Evolutionary conservation across 208 protist species (phyloP).

Genomic region (Phytomonas sp.): DNA sequence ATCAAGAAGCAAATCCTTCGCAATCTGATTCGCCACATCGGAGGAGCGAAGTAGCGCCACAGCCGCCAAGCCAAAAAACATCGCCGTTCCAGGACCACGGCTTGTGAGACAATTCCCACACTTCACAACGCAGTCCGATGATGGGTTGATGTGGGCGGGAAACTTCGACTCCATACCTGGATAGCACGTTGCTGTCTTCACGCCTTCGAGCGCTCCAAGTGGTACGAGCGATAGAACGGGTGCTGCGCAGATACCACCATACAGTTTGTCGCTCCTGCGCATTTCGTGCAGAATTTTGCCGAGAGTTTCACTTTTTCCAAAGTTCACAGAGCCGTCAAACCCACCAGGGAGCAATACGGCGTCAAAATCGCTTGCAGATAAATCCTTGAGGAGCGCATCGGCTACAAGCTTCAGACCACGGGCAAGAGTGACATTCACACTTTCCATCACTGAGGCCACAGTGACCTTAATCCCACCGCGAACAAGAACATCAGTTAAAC

Average conservation of each 20-base stretch:
- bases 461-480: conserved; percentile 66
- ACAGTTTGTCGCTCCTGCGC: conserved; percentile 47
- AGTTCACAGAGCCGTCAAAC: conserved; percentile 55
- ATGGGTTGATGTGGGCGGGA: conserved; percentile 43
- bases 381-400: conserved; percentile 51
- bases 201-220: conserved; percentile 67
- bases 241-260: conserved; percentile 81
- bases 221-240: conserved; percentile 54
- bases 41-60: conserved; percentile 51
- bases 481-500: conserved; percentile 73
- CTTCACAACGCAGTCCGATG: conserved; percentile 52
- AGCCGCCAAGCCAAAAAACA: conserved; percentile 74
- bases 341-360: conserved; percentile 78
- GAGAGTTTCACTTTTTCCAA: conserved; percentile 46
- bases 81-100: conserved; percentile 74
- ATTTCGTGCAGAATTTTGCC: conserved; percentile 69
- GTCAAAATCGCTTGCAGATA: conserved; percentile 53
- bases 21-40: conserved; percentile 49
- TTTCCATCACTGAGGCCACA: conserved; percentile 67
- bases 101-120: conserved; percentile 81
- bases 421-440: conserved; percentile 42
- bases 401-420: conserved; percentile 51
- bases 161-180: conserved; percentile 66
- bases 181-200: conserved; percentile 72
- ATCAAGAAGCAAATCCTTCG: conserved; percentile 64